Evolutionary conservation across 2,329 filamentous ascomycete species (phyloP).

Genomic region (Cytospora leucostoma): DNA sequence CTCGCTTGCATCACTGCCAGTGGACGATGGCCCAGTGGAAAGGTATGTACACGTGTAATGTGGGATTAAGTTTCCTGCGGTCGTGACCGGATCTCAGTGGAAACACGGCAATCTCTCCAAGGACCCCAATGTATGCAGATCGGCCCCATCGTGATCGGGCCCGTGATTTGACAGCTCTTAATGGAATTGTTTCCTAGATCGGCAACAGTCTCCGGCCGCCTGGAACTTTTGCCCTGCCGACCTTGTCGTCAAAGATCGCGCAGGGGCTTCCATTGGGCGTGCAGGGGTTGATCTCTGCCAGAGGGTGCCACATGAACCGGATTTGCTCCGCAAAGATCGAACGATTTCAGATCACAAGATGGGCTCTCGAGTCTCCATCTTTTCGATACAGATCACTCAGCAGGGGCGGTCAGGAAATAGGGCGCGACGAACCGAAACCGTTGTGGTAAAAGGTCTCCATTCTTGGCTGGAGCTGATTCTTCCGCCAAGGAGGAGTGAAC

Average conservation of each 20-base stretch:
- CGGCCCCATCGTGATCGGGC: slow-evolving; percentile 25
- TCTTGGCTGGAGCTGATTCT: slow-evolving; percentile 9
- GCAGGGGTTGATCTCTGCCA: neutral
- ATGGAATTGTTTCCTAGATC: slow-evolving; percentile 27
- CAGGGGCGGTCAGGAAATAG: slow-evolving; percentile 22
- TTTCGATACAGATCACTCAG: slow-evolving; percentile 13
- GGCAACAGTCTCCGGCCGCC: slow-evolving; percentile 18
- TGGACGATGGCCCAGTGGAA: slow-evolving; percentile 8
- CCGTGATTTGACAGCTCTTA: slow-evolving; percentile 27
- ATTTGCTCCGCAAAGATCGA: slow-evolving; percentile 27
- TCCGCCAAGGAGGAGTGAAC: slow-evolving; percentile 15
- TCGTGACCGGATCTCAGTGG: slow-evolving; percentile 27
- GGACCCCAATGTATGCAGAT: slow-evolving; percentile 23
- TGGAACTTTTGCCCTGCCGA: slow-evolving; percentile 18
- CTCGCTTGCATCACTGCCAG: slow-evolving; percentile 6
- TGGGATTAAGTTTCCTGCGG: slow-evolving; percentile 22
- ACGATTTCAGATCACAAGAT: slow-evolving; percentile 28
- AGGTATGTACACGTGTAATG: neutral
- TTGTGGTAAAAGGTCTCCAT: slow-evolving; percentile 14
- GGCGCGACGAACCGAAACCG: slow-evolving; percentile 22
- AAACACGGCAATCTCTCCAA: slow-evolving; percentile 26
- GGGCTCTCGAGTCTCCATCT: slow-evolving; percentile 13
- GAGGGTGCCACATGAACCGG: slow-evolving; percentile 18
- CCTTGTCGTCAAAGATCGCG: slow-evolving; percentile 16
- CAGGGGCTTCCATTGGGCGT: neutral